These are phyloP conservation scores for Sugiyamaella neomexicana DNA, from an alignment of 1,139 yeast genomes.

Conservation along the genomic window DNA sequence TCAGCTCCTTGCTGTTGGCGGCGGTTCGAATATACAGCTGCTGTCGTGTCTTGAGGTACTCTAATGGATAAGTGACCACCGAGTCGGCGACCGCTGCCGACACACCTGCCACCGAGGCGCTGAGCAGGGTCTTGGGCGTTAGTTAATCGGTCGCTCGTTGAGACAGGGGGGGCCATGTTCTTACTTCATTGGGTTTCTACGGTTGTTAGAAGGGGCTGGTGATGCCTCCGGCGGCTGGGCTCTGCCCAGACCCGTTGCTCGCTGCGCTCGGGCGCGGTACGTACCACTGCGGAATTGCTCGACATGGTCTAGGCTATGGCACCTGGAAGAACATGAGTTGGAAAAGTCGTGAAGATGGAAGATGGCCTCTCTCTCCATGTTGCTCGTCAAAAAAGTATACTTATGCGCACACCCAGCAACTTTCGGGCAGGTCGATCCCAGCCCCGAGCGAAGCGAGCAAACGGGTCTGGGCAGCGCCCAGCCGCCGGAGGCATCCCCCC, in stretches of 20 bases:
- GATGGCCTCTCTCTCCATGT: too few relatives aligned
- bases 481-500: too few relatives aligned
- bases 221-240: slow-evolving; percentile 1
- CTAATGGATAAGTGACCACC: slow-evolving; percentile 78
- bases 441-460: not conserved
- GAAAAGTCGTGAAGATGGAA: not conserved
- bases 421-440: too few relatives aligned
- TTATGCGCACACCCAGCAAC: not conserved
- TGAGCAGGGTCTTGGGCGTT: slow-evolving; percentile 38
- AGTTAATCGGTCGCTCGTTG: not conserved
- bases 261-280: not conserved
- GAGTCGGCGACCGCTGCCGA: slow-evolving; percentile 75
- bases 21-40: slow-evolving; percentile 49
- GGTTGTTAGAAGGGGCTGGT: not conserved
- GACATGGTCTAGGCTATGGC: slow-evolving; percentile 1
- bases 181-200: slow-evolving; percentile 13
- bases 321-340: not conserved
- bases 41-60: slow-evolving; percentile 72
- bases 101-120: slow-evolving; percentile 73
- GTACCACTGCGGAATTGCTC: slow-evolving; percentile 9
- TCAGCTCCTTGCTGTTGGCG: slow-evolving; percentile 40
- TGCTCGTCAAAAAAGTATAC: not conserved
- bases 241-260: slow-evolving; percentile 2
- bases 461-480: too few relatives aligned
- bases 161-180: not conserved